Percentiles rank a stretch among this genome's conserved stretches.
Conservation (phyloP, 148 eudicot genomes). For the Cornus suecica region DNA sequence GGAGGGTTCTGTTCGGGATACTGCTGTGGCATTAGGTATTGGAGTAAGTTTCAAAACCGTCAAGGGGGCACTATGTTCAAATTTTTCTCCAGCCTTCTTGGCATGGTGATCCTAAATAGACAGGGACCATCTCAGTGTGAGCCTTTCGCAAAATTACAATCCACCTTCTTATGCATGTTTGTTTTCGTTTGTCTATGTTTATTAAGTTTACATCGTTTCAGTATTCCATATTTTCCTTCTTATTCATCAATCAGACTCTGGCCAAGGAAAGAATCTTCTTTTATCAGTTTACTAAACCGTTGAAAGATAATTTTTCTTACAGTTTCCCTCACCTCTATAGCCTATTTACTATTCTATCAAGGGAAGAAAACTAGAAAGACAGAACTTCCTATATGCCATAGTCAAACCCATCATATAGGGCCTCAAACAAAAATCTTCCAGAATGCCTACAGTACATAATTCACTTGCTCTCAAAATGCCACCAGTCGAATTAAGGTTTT, state of each 20-base stretch:
- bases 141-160: too few relatives aligned
- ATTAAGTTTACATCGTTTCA: not conserved
- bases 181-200: not conserved
- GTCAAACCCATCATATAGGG: not conserved
- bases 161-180: not conserved
- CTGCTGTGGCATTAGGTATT: too few relatives aligned
- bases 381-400: not conserved
- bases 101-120: not conserved
- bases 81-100: not conserved
- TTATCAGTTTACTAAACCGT: too few relatives aligned
- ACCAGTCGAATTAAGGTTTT: not conserved
- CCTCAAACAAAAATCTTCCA: not conserved
- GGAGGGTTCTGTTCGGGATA: not conserved
- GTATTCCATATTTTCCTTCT: not conserved
- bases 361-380: not conserved
- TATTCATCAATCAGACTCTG: too few relatives aligned
- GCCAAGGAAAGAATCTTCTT: too few relatives aligned
- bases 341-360: not conserved
- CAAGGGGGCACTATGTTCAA: not conserved
- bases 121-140: not conserved
- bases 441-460: not conserved
- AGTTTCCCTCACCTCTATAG: not conserved
- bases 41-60: not conserved
- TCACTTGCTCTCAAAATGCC: constrained; percentile 2
- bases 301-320: not conserved